Evolutionary conservation across 345 rosid genomes (phyloP).

Genomic region (Nephelium lappaceum): DNA sequence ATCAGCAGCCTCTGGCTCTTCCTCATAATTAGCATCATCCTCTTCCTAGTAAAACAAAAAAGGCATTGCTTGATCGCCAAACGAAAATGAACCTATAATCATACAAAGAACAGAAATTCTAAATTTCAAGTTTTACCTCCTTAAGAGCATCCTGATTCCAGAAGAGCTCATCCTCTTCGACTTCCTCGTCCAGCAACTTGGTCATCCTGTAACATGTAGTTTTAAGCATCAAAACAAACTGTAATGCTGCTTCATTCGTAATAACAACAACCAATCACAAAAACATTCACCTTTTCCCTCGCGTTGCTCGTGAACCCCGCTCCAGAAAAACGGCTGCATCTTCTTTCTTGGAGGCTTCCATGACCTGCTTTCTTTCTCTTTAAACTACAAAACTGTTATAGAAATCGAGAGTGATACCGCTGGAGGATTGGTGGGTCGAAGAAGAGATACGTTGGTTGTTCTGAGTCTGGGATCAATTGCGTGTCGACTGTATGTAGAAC

Average conservation of each 20-base stretch:
- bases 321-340: slow-evolving; percentile 61
- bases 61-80: no score
- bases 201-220: slow-evolving; percentile 57
- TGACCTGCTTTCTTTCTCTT: no score
- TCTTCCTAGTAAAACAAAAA: slow-evolving; percentile 61
- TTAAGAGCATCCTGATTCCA: slow-evolving; percentile 97
- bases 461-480: neutral
- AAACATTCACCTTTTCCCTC: slow-evolving; percentile 71
- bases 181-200: slow-evolving; percentile 82
- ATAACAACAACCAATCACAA: neutral
- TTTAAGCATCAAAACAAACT: neutral
- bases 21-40: slow-evolving; percentile 73
- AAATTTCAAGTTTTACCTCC: slow-evolving; percentile 30
- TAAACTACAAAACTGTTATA: no score
- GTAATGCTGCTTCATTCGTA: neutral
- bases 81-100: no score
- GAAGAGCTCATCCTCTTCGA: slow-evolving; percentile 83
- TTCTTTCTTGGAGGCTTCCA: slow-evolving; percentile 48
- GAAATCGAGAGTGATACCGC: neutral
- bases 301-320: slow-evolving; percentile 65
- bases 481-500: no score
- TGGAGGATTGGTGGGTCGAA: neutral
- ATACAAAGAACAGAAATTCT: no score
- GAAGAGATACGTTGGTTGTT: neutral
- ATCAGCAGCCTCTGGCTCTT: slow-evolving; percentile 82